A percentile compares a stretch with the other conserved stretches of the same genome.
These are phyloP conservation scores for Diaporthe sp. DNA, from an alignment of 2,329 filamentous ascomycete species.

Conservation along the genomic window DNA sequence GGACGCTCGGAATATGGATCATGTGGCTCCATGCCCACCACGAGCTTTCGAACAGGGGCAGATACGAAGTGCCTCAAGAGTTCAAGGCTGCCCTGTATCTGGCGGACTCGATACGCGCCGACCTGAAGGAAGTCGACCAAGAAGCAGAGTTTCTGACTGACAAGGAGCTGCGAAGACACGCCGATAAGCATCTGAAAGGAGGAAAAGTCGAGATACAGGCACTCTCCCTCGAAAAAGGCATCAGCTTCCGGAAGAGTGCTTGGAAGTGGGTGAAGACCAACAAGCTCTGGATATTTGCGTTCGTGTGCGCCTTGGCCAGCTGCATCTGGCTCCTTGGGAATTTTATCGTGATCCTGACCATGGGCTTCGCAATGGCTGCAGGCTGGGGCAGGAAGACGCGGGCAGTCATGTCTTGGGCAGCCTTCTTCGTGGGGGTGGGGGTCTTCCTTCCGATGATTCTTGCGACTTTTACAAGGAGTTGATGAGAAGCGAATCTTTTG, in stretches of 20 bases:
- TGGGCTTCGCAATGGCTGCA: constrained; percentile 21
- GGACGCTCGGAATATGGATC: constrained; percentile 43
- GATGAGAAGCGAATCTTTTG: neutral
- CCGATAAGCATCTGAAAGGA: neutral
- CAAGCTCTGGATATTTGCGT: neutral
- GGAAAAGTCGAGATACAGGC: constrained; percentile 6
- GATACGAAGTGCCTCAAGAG: constrained; percentile 5
- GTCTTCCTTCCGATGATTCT: neutral
- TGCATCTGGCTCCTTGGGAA: too few species aligned
- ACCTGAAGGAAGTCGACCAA: neutral
- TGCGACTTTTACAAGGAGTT: neutral
- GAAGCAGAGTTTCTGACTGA: neutral
- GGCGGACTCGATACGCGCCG: constrained; percentile 1
- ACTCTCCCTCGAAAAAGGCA: neutral
- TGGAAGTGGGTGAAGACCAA: constrained; percentile 26
- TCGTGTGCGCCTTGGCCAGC: neutral
- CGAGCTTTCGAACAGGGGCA: constrained; percentile 4
- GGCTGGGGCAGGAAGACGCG: constrained; percentile 18
- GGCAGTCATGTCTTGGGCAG: neutral
- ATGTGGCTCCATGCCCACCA: constrained; percentile 44
- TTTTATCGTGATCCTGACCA: neutral
- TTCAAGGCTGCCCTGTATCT: constrained; percentile 16
- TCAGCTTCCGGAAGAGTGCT: neutral
- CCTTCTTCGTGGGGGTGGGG: neutral
- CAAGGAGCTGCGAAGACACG: neutral